These are phyloP conservation scores for Gelatoporia subvermispora DNA, from an alignment of 768 basidiomycete species.

Conservation along the genomic window DNA sequence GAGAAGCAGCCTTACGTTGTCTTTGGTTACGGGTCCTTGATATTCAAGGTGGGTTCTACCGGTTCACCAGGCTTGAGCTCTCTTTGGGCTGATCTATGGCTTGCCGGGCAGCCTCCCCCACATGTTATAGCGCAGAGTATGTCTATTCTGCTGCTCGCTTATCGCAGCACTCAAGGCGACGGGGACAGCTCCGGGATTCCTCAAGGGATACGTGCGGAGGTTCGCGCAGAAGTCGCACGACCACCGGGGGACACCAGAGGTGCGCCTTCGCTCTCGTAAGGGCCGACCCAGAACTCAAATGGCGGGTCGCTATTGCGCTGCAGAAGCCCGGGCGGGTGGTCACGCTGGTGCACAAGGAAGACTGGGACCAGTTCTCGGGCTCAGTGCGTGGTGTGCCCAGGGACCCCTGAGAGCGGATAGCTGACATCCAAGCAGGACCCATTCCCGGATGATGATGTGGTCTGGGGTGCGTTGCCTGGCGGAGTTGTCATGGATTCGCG, in stretches of 20 bases:
- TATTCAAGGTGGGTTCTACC: conserved; percentile 66
- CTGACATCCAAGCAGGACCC: conserved; percentile 42
- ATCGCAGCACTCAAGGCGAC: background rate
- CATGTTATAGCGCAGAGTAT: conserved; percentile 68
- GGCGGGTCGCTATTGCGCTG: background rate
- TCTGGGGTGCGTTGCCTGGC: conserved; percentile 63
- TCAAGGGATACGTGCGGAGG: conserved; percentile 86
- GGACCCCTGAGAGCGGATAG: conserved; percentile 10
- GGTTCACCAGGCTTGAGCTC: background rate
- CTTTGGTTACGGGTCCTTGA: conserved; percentile 90
- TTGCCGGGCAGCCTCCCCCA: conserved; percentile 63
- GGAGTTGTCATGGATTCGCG: background rate
- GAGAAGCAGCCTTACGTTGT: conserved; percentile 51
- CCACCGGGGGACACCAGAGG: conserved; percentile 87
- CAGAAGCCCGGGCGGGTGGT: conserved; percentile 87
- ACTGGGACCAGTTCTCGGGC: conserved; percentile 77
- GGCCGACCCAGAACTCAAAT: background rate
- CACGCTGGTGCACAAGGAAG: conserved; percentile 81
- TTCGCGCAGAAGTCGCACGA: conserved; percentile 93
- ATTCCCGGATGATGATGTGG: conserved; percentile 68
- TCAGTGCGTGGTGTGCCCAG: conserved; percentile 41
- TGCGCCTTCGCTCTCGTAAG: conserved; percentile 21
- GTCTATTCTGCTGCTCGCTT: conserved; percentile 1
- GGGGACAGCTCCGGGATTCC: conserved; percentile 65
- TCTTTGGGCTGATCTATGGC: background rate